phyloP scores from a whole-genome alignment of 1,284 basidiomycete genomes.

The Ustilago lituana region DNA sequence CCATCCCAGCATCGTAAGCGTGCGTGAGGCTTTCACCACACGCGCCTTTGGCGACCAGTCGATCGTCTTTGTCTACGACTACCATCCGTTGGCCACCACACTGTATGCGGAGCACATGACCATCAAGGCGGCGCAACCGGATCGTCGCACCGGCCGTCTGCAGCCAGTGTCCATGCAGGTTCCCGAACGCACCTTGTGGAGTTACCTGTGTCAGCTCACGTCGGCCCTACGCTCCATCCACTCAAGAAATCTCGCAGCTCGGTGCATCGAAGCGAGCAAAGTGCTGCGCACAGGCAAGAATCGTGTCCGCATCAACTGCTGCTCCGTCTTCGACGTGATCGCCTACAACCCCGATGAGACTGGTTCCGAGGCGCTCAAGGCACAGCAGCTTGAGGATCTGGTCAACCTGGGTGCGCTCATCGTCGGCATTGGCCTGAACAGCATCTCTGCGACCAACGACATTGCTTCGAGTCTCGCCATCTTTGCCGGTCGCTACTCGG shows the following conservation, averaged over 20 bases:
- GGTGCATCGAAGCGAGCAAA: constrained; percentile 87
- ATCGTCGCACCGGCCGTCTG: constrained; percentile 63
- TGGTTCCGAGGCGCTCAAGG: constrained; percentile 34
- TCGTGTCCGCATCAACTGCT: constrained; percentile 69
- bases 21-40: constrained; percentile 95
- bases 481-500: constrained; percentile 79
- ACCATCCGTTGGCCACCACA: constrained; percentile 85
- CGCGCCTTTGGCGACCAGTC: constrained; percentile 86
- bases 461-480: constrained; percentile 81
- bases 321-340: constrained; percentile 65
- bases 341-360: constrained; percentile 51
- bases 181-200: constrained; percentile 89
- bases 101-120: constrained; percentile 77
- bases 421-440: constrained; percentile 80
- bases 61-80: constrained; percentile 90
- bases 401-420: constrained; percentile 85
- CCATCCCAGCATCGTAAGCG: constrained; percentile 85
- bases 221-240: constrained; percentile 88
- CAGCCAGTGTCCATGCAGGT: constrained; percentile 68
- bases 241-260: constrained; percentile 80
- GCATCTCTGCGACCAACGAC: constrained; percentile 73
- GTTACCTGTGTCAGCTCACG: constrained; percentile 89
- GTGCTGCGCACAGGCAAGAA: constrained; percentile 89
- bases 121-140: constrained; percentile 68
- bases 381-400: constrained; percentile 81